A percentile compares a stretch with the other conserved stretches of the same genome.
phyloP scores from a whole-genome alignment of 768 basidiomycete species.

The Fomitopsis pulvina region DNA sequence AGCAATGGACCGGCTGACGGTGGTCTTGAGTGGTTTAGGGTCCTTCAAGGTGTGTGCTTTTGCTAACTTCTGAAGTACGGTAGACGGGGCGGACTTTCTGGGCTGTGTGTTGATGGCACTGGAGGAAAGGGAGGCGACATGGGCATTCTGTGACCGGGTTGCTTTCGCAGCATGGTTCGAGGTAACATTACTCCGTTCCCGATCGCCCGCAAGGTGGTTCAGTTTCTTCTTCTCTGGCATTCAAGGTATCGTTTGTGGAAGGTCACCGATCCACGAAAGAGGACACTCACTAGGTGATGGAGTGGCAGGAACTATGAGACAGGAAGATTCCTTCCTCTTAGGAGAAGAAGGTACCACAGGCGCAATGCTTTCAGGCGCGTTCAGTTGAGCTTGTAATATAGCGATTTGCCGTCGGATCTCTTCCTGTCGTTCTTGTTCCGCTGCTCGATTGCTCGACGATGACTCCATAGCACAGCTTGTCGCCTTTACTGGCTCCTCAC shows the following conservation, averaged over 20 bases:
- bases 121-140: not conserved
- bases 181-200: not conserved
- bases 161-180: not conserved
- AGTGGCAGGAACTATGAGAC: conserved; percentile 44
- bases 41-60: conserved; percentile 8
- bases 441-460: conserved; percentile 6
- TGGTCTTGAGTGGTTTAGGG: not conserved
- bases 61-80: conserved; percentile 46
- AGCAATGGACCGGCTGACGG: conserved; percentile 16
- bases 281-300: conserved; percentile 62
- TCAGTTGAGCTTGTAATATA: conserved; percentile 47
- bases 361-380: conserved; percentile 19
- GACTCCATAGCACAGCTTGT: conserved; percentile 9
- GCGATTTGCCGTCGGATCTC: conserved; percentile 52
- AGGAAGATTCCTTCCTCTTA: conserved; percentile 39
- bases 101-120: conserved; percentile 6
- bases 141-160: not conserved
- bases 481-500: not conserved
- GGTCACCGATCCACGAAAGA: not conserved
- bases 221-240: conserved; percentile 39
- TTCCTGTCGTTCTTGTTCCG: conserved; percentile 29
- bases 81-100: conserved; percentile 41
- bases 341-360: conserved; percentile 29
- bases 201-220: conserved; percentile 18
- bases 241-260: not conserved